These are phyloP conservation scores for Fusarium sp. DNA, from an alignment of 2,329 filamentous ascomycete species.

Conservation along the genomic window DNA sequence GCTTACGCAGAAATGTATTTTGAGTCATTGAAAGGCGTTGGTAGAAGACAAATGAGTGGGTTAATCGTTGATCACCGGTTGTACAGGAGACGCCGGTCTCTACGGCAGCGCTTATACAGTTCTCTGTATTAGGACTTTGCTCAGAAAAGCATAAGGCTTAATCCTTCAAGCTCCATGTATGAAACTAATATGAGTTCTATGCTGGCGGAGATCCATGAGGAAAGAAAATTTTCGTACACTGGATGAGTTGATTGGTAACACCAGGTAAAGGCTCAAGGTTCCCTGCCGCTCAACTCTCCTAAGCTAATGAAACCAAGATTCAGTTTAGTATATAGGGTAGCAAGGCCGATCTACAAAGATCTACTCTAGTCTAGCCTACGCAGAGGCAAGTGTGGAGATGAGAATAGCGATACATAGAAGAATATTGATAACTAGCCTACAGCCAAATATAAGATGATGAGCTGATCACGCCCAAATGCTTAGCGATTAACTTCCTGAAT, in stretches of 20 bases:
- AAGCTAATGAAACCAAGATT: neutral
- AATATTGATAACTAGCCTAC: neutral
- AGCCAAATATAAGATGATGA: neutral
- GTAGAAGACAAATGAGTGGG: neutral
- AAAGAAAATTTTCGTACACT: no score
- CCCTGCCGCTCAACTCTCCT: neutral
- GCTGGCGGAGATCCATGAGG: neutral
- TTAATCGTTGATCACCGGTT: conserved; percentile 13
- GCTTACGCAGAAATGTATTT: neutral
- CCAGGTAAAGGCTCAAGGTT: neutral
- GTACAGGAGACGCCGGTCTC: conserved; percentile 4
- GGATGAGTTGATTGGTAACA: neutral
- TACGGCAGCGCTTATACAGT: neutral
- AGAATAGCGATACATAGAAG: neutral
- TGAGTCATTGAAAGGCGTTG: neutral
- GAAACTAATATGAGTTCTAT: neutral
- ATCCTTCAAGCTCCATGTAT: no score
- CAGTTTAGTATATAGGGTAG: conserved; percentile 15
- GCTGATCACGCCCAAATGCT: conserved; percentile 4
- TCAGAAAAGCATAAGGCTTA: no score
- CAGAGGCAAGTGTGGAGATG: conserved; percentile 18
- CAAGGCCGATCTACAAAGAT: conserved; percentile 26
- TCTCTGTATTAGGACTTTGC: no score
- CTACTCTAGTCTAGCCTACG: conserved; percentile 8
- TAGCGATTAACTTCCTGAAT: neutral